Evolutionary conservation across 306 rosid genomes (phyloP).

Genomic region (Myrica gale): DNA sequence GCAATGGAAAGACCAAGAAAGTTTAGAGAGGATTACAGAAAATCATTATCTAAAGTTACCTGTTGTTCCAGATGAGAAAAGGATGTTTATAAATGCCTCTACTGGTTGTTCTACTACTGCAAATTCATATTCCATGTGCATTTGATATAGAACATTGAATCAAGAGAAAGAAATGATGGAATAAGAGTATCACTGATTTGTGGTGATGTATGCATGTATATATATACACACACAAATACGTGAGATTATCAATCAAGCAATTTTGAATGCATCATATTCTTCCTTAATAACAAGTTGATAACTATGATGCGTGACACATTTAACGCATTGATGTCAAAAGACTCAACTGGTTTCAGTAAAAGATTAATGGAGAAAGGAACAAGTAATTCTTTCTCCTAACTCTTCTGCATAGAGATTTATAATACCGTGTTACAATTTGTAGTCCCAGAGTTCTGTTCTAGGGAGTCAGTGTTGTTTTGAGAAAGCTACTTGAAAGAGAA

Average conservation of each 20-base stretch:
- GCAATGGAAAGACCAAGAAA: slow-evolving; percentile 3
- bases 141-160: slow-evolving; percentile 15
- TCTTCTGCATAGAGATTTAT: background rate
- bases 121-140: slow-evolving; percentile 73
- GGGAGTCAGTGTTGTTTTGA: background rate
- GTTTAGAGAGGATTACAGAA: slow-evolving; percentile 13
- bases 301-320: background rate
- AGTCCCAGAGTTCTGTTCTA: too few relatives aligned
- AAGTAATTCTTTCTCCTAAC: slow-evolving; percentile 7
- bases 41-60: slow-evolving; percentile 39
- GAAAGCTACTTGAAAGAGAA: background rate
- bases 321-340: background rate
- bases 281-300: background rate
- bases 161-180: background rate
- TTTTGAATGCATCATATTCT: background rate
- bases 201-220: too few relatives aligned
- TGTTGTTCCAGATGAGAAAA: slow-evolving; percentile 98
- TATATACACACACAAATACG: background rate
- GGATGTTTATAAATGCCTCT: slow-evolving; percentile 69
- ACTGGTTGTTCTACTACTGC: slow-evolving; percentile 60
- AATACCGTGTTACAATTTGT: too few relatives aligned
- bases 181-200: background rate
- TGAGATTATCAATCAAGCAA: background rate
- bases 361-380: background rate
- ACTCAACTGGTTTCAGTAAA: background rate